Percentiles rank a stretch among this genome's conserved stretches.
Evolutionary conservation across 1,284 basidiomycete species (phyloP).

Genomic region (Termitomyces sp.): DNA sequence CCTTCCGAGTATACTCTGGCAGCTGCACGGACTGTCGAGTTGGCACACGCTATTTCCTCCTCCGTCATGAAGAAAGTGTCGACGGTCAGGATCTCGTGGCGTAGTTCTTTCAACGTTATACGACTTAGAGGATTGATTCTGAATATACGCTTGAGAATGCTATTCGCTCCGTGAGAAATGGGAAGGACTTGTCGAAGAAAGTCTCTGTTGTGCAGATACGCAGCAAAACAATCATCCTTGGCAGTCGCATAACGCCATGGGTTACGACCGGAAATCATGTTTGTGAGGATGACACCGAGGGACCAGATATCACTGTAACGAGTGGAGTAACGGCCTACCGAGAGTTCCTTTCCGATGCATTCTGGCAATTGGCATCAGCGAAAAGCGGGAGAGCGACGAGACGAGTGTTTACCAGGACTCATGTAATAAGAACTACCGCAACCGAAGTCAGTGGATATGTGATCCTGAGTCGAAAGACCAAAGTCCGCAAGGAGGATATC

Average conservation of each 20-base stretch:
- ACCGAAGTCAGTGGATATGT: constrained; percentile 64
- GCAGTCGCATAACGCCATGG: constrained; percentile 81
- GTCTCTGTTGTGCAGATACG: constrained; percentile 62
- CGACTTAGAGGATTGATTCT: constrained; percentile 47
- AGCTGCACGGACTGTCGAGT: constrained; percentile 15
- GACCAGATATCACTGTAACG: constrained; percentile 88
- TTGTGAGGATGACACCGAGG: constrained; percentile 79
- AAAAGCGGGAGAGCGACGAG: neutral
- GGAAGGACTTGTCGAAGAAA: constrained; percentile 71
- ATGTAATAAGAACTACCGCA: constrained; percentile 82
- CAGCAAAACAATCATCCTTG: constrained; percentile 69
- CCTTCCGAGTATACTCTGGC: constrained; percentile 14
- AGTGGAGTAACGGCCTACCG: constrained; percentile 59
- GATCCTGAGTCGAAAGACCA: constrained; percentile 73
- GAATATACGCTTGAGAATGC: constrained; percentile 57
- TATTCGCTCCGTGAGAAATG: constrained; percentile 56
- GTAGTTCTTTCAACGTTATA: constrained; percentile 59
- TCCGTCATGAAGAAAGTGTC: constrained; percentile 65
- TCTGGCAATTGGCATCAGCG: constrained; percentile 38
- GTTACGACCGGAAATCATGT: constrained; percentile 83
- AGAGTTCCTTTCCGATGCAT: constrained; percentile 59
- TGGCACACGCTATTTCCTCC: constrained; percentile 41
- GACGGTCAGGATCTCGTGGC: constrained; percentile 50
- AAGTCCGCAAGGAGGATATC: constrained; percentile 77
- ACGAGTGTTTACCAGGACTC: constrained; percentile 56